phyloP scores from a whole-genome alignment of 1,284 basidiomycete species.

The Microbotryum silenes-acaulis region DNA sequence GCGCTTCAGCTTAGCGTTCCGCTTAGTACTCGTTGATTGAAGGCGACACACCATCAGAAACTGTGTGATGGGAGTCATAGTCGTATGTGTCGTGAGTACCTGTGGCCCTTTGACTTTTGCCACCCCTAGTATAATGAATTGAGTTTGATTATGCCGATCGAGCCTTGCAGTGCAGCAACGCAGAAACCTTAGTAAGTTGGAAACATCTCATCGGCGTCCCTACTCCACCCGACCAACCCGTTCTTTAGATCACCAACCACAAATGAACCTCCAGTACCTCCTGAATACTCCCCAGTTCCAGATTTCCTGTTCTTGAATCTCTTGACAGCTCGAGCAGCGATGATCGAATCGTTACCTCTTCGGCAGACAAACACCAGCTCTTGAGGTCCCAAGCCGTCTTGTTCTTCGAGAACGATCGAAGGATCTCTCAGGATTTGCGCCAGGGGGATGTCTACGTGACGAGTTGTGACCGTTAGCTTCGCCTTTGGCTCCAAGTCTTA shows the following conservation, averaged over 20 bases:
- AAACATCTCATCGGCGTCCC: conserved; percentile 2
- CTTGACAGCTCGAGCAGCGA: conserved; percentile 63
- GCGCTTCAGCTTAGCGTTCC: no score
- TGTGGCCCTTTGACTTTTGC: no score
- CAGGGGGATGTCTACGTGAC: conserved; percentile 57
- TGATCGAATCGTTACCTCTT: conserved; percentile 85
- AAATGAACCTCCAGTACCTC: conserved; percentile 29
- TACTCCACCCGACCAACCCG: conserved; percentile 48
- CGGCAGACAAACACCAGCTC: conserved; percentile 59
- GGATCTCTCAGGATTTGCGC: conserved; percentile 56
- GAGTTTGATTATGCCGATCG: no score
- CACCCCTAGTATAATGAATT: no score
- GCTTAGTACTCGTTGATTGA: no score
- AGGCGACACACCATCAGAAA: no score
- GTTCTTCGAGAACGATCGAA: conserved; percentile 27
- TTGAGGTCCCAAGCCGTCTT: conserved; percentile 4
- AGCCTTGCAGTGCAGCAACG: no score
- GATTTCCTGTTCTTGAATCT: conserved; percentile 24
- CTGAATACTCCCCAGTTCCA: conserved; percentile 14
- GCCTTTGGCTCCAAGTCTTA: not conserved
- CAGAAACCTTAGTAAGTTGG: conserved; percentile 3
- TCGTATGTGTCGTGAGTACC: no score
- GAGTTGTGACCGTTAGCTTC: not conserved
- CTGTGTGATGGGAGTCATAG: no score
- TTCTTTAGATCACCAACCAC: conserved; percentile 63